A percentile compares a stretch with the other conserved stretches of the same genome.
phyloP scores from a whole-genome alignment of 257 asterid genomes.

The Solanum tacnaense region DNA sequence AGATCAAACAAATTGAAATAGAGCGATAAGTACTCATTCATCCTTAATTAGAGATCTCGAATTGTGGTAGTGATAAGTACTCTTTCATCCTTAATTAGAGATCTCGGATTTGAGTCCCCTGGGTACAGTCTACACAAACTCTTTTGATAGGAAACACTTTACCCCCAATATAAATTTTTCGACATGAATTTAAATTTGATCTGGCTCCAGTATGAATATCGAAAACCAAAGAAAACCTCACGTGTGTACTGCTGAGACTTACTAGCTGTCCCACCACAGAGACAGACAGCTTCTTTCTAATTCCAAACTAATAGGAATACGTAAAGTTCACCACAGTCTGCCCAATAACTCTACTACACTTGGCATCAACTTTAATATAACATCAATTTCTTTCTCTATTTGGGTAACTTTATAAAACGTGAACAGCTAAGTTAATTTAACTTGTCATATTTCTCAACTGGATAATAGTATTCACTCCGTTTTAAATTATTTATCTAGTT shows the following conservation, averaged over 20 bases:
- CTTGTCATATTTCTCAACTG: background rate
- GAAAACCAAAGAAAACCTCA: too few species aligned
- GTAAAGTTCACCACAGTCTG: background rate
- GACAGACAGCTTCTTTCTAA: background rate
- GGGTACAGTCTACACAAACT: too few species aligned
- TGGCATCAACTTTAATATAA: background rate
- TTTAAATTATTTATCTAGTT: background rate
- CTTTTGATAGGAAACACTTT: too few species aligned
- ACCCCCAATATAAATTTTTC: too few species aligned
- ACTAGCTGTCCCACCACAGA: background rate
- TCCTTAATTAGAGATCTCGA: too few species aligned
- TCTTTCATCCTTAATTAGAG: background rate
- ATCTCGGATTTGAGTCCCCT: background rate
- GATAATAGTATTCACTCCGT: background rate
- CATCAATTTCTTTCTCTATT: background rate
- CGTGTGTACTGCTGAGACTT: background rate
- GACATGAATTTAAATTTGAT: too few species aligned
- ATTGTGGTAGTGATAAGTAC: too few species aligned
- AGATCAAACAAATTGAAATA: background rate
- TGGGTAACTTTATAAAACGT: background rate
- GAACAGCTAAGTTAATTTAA: background rate
- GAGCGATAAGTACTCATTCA: too few species aligned
- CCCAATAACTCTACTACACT: background rate
- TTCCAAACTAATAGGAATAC: background rate
- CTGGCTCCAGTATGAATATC: accelerated